These are phyloP conservation scores for Pholiota adiposa DNA, from an alignment of 1,284 basidiomycete species.

Conservation along the genomic window DNA sequence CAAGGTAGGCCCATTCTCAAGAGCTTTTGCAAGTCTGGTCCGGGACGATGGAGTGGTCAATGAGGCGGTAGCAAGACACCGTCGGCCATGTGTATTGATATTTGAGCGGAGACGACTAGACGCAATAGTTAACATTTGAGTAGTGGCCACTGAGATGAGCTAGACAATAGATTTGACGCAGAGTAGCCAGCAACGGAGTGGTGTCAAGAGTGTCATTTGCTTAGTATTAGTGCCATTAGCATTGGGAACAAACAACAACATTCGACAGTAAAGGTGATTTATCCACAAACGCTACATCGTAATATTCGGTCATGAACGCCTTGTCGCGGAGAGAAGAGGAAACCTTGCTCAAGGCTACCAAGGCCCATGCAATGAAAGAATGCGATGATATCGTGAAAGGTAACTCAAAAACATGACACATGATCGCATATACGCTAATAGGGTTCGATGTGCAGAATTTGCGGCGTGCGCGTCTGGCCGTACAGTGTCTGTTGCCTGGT, in stretches of 20 bases:
- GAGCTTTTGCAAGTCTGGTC: constrained; percentile 55
- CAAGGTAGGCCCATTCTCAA: constrained; percentile 78
- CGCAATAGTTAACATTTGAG: constrained; percentile 17
- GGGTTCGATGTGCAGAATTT: constrained; percentile 59
- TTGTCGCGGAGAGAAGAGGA: constrained; percentile 90
- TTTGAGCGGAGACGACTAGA: constrained; percentile 14
- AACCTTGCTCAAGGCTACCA: constrained; percentile 81
- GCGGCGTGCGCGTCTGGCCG: constrained; percentile 83
- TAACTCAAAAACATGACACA: constrained; percentile 28
- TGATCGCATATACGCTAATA: not conserved
- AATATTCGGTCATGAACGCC: constrained; percentile 64
- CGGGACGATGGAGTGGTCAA: constrained; percentile 49
- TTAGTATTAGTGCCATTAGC: not conserved
- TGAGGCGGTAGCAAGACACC: constrained; percentile 61
- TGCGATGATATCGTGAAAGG: constrained; percentile 82
- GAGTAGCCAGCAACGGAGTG: not conserved
- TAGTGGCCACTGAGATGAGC: too few species aligned
- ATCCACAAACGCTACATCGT: not conserved
- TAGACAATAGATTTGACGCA: not conserved
- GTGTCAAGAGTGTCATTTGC: constrained; percentile 1
- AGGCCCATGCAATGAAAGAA: constrained; percentile 76
- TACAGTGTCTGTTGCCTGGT: constrained; percentile 84
- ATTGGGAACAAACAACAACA: not conserved
- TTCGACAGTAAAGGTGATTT: not conserved
- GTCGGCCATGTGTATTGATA: constrained; percentile 22